Evolutionary conservation across 2,329 filamentous ascomycete species (phyloP), one percentile per base, ranked within the genome.

Genomic region (Dothideomycetes sp.): DNA sequence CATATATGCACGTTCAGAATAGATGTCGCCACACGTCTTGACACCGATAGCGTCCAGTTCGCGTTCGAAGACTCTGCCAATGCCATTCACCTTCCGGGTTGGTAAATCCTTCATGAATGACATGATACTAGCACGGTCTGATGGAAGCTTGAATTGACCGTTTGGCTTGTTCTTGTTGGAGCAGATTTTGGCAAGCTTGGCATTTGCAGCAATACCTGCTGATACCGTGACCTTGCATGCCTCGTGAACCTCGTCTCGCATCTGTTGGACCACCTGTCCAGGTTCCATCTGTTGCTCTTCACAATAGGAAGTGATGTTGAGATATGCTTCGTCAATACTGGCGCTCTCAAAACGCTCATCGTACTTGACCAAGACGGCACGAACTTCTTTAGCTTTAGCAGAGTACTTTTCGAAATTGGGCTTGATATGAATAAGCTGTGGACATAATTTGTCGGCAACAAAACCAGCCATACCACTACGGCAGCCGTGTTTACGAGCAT

Each of bases 161-260:
- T 98, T 94, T 0, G 91, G 91, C 56, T 98, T 98, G 62, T 96
- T 95, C 59, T 82, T 77, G 56, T 98, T 95, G 13, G 86, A 94
- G 52, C 83, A 86, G 22, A 98, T 94, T 62, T 98, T 98, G 20
- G 91, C 89, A 11, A 98, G 70, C 56, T 87, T 89, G 0, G 88
- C 81, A 59, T 98, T 98, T 1, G 86, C 83, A 1, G 87, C 89
- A 45, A 98, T 94, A 1, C 91, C 91, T 1, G 89, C 91, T 12
- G 88, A 95, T 3, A 98, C 81, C 0, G 88, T 95, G 43, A 98
- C 80, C 27, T 81, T 78, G 0, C 86, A 82, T 53, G 75, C 78
- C 45, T 84, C 74, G 25, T 82, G 70, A 1, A 98, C 76, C 53
- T 94, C 78, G 9, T 70, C 69, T 8, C 91, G 78, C 66, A 96